A percentile compares a stretch with the other conserved stretches of the same genome.
Evolutionary conservation across 306 rosid genomes (phyloP).

Genomic region (Clitoria ternatea): DNA sequence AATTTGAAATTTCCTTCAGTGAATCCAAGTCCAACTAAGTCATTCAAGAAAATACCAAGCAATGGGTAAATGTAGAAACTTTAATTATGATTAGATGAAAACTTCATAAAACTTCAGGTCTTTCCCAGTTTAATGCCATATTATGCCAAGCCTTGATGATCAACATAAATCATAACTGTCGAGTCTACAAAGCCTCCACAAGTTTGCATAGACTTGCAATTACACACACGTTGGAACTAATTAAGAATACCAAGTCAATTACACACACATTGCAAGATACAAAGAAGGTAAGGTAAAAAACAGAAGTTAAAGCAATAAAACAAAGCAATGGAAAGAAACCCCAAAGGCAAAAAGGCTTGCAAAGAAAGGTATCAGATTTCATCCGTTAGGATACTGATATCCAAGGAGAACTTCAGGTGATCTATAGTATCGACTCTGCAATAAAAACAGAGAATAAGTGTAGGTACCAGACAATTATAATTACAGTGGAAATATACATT

Average conservation of each 20-base stretch:
- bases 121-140: neutral
- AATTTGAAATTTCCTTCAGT: neutral
- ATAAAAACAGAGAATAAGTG: slow-evolving; percentile 11
- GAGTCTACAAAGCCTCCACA: too few relatives aligned
- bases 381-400: slow-evolving; percentile 85
- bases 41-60: slow-evolving; percentile 2
- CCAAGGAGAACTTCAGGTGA: slow-evolving; percentile 99
- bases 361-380: slow-evolving; percentile 14
- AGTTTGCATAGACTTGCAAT: too few relatives aligned
- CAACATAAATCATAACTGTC: slow-evolving; percentile 20
- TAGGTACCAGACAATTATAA: slow-evolving; percentile 20
- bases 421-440: slow-evolving; percentile 98
- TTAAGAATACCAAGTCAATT: slow-evolving; percentile 4
- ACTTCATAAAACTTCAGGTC: neutral
- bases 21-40: neutral
- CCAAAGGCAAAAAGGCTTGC: neutral
- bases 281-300: slow-evolving; percentile 1
- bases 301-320: slow-evolving; percentile 4
- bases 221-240: neutral
- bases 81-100: neutral
- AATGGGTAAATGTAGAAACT: neutral
- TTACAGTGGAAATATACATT: slow-evolving; percentile 19
- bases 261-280: slow-evolving; percentile 6
- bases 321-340: neutral
- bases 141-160: neutral